phyloP scores from a whole-genome alignment of 75 land plant species.

The Picea sitchensis region DNA sequence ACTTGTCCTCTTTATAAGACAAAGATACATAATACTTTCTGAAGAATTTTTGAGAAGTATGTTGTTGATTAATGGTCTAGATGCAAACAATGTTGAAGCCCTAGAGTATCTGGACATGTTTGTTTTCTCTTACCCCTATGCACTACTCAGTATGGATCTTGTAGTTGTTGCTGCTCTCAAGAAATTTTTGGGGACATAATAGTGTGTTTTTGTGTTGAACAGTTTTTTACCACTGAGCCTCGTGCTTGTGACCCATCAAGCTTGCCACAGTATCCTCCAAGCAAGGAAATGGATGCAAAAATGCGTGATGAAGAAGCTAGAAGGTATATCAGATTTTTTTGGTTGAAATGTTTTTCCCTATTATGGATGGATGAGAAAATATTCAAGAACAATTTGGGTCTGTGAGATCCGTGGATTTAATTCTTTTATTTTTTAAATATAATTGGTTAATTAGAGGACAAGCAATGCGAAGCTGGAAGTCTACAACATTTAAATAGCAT shows the following conservation, averaged over 20 bases:
- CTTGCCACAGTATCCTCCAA: conserved; percentile 85
- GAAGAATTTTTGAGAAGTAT: not conserved
- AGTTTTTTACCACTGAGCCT: conserved; percentile 82
- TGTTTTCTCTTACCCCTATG: not conserved
- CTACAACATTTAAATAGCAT: not conserved
- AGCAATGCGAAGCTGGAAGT: not conserved
- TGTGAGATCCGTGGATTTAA: not conserved
- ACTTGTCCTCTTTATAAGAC: not conserved
- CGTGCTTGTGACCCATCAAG: conserved; percentile 85
- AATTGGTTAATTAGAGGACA: not conserved
- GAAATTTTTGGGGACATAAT: not conserved
- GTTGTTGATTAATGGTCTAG: not conserved
- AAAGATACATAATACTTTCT: not conserved
- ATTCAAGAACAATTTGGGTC: not conserved
- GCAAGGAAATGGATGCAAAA: conserved; percentile 85
- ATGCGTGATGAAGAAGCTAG: conserved; percentile 69
- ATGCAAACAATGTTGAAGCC: not conserved
- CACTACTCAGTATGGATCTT: not conserved
- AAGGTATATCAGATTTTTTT: conserved; percentile 33
- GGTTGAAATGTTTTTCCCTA: not conserved
- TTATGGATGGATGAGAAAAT: not conserved
- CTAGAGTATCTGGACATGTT: not conserved
- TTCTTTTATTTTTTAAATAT: not conserved
- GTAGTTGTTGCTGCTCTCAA: not conserved
- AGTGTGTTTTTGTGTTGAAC: not conserved